Base-by-base conservation (phyloP, 192 early-diverging fungal genomes). In the Chytriomyces confervae region DNA sequence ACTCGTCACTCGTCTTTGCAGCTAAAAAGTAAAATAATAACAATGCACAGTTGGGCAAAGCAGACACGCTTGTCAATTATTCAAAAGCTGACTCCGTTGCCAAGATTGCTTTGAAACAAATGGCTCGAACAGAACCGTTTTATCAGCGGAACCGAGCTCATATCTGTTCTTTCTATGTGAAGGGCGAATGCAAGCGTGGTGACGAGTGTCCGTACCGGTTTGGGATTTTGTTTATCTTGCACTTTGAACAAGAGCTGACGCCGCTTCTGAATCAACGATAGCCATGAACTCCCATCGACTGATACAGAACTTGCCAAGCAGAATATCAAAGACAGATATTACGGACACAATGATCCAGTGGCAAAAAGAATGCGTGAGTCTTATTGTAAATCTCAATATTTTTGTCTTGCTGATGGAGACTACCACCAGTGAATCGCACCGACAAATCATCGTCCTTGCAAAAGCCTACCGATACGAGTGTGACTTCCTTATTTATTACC, bases 141-240 rank as follows among this genome's bases (percentile, higher is more conserved):
- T 95, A 96, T 75, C 92, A 95, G 82, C 91, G 96, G 47, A 97
- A 96, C 80, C 79, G 92, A 49, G 86, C 94, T 6, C 95, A 95
- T 66, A 91, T 98, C 47, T 99, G 98, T 81, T 95, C 97, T 7
- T 98, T 99, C 79, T 99, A 92, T 86, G 93, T 95, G 57, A 94
- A 94, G 66, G 98, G 84, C 6, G 90, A 94, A 67, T 99, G 98
- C 81, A 99, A 91, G 24, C 92, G 98, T 45, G 98, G 97, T 50
- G 93, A 91, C 50, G 93, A 93, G 76, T 99, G 98, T 78, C 97
- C 98, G 11, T 98, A 95, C 81, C 84, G 89, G 84, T 86, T 78
- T 48, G 57, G 16, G 53, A 77, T 45, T 27, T 18, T 57, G 20
- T 67, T 49, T 2, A 46, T 27, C 10, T 16, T 27, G 11, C 18